These are phyloP conservation scores for Skeletonema menzelii DNA, from an alignment of 108 stramenopile species.

Conservation along the genomic window DNA sequence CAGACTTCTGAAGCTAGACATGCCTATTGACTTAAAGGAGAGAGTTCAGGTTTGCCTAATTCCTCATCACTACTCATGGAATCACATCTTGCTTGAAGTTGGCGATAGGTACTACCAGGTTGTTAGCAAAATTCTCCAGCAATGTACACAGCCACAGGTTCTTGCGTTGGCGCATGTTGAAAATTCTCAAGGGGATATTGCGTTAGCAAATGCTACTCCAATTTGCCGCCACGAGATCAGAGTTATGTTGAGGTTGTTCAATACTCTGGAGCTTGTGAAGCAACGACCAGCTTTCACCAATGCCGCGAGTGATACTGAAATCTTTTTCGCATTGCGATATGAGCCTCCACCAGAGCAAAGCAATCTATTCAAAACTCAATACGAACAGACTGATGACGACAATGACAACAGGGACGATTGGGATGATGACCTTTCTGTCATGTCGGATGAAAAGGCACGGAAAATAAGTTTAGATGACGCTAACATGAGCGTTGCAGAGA, in stretches of 20 bases:
- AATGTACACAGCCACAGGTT: constrained; percentile 89
- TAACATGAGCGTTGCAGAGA: constrained; percentile 83
- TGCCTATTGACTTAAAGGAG: constrained; percentile 87
- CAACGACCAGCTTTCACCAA: constrained; percentile 91
- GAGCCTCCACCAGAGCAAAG: constrained; percentile 75
- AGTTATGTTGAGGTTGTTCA: constrained; percentile 90
- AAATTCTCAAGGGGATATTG: constrained; percentile 83
- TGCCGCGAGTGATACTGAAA: constrained; percentile 82
- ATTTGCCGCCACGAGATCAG: constrained; percentile 90
- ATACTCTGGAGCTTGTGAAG: constrained; percentile 90
- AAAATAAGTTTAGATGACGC: constrained; percentile 51
- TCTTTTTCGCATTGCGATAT: constrained; percentile 88
- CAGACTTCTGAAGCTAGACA: constrained; percentile 79
- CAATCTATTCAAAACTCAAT: constrained; percentile 70
- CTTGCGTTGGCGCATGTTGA: constrained; percentile 89
- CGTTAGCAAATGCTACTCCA: constrained; percentile 80
- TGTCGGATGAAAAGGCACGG: constrained; percentile 63
- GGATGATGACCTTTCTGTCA: constrained; percentile 73
- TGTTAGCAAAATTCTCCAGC: constrained; percentile 83
- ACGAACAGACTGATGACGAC: constrained; percentile 67
- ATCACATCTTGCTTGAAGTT: constrained; percentile 80
- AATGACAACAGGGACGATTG: constrained; percentile 84
- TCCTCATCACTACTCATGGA: constrained; percentile 90
- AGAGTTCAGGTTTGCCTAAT: constrained; percentile 82
- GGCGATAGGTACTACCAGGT: constrained; percentile 87